Percentiles rank a stretch among this genome's conserved stretches.
phyloP scores from a whole-genome alignment of 2,329 filamentous ascomycete genomes.

The Talaromyces atroroseus region DNA sequence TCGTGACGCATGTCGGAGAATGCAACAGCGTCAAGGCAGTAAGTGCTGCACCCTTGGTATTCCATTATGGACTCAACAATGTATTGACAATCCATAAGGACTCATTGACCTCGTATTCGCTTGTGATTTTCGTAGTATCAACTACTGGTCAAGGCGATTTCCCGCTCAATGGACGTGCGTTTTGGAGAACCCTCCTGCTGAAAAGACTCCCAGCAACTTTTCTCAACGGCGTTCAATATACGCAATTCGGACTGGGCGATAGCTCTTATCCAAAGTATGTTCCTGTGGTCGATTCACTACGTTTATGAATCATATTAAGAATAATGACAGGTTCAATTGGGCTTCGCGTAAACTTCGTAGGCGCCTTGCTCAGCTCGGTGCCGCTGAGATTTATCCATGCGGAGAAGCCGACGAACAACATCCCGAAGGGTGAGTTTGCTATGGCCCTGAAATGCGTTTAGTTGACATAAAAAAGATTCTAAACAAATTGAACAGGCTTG shows the following conservation, averaged over 20 bases:
- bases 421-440: conserved; percentile 67
- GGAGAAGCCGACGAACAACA: conserved; percentile 94
- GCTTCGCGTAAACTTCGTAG: conserved; percentile 83
- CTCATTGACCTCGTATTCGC: conserved; percentile 28
- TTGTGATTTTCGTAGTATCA: conserved; percentile 69
- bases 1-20: conserved; percentile 68
- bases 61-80: background rate
- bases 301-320: background rate
- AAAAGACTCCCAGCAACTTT: conserved; percentile 69
- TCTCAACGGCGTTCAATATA: conserved; percentile 65
- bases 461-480: background rate
- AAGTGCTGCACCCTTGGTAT: conserved; percentile 18
- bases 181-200: conserved; percentile 81
- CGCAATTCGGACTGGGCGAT: conserved; percentile 86
- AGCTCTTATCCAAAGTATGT: conserved; percentile 84
- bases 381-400: conserved; percentile 65
- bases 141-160: conserved; percentile 95
- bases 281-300: background rate
- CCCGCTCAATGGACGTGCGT: conserved; percentile 70
- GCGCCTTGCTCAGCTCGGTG: conserved; percentile 76
- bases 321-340: conserved; percentile 70
- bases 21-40: conserved; percentile 73
- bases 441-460: background rate
- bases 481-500: conserved; percentile 52
- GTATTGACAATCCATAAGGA: conserved; percentile 21